Base-by-base conservation (phyloP, 441 rosid genomes). In the Kokia cookei region DNA sequence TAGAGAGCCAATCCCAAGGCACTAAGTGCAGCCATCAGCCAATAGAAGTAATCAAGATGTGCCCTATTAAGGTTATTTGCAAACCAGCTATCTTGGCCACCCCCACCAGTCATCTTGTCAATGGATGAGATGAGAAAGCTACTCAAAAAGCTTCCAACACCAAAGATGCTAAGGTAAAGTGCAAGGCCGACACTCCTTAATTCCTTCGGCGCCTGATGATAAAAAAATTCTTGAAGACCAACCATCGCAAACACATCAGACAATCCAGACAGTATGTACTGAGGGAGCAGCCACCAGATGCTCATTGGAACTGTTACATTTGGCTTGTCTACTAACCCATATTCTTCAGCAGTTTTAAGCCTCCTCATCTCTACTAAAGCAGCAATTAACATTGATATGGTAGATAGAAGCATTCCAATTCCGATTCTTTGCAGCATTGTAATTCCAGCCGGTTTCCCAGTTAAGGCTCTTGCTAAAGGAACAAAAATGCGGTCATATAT, bases 361-460 rank as follows among this genome's bases (percentile, higher is more conserved):
- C 97, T 83, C 73, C 71, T 75, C 50, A 53, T 29, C 37, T 59
- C 64, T 27, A 59, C 64, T 13, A 59, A 27, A 59, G 93, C 88
- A 7, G 92, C 90, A 65, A 74, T 37, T 4, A 73, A 73, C 97
- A 87, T 89, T 37, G 87, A 77, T n/a, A 81, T 43, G 15, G 43
- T 71, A 5, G 92, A 90, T 59, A 88, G 65, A 75, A 81, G 69
- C 76, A 90, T 75, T 13, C 93, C 93, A 0, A 69, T 82, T 69
- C 94, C 97, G 0, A 88, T 87, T 79, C 97, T 89, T 66, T 90
- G 92, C 54, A 92, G 95, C 88, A 85, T 83, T 15, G 89, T 82
- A 54, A 92, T 83, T 37, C 95, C 97, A 1, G 86, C 64, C 3
- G 89, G 91, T 73, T 81, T 83, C 55, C 83, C 60, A 0, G 93